Evolutionary conservation across 495 filamentous ascomycete species (phyloP).

Genomic region (Penicillium bialowiezense): DNA sequence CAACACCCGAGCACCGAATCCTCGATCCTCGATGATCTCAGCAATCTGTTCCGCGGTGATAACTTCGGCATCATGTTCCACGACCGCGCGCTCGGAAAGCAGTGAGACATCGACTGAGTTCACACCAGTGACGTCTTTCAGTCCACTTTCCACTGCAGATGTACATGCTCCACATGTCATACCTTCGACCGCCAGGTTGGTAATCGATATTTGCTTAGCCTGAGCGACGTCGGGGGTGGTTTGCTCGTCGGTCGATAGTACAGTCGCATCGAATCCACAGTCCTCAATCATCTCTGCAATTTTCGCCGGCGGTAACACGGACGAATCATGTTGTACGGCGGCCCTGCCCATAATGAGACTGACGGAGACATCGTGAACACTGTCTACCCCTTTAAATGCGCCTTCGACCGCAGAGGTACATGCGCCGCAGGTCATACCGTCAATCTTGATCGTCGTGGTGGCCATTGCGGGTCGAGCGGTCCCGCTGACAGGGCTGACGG

Average conservation of each 20-base stretch:
- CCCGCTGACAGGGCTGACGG: conserved; percentile 17
- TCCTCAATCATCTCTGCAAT: conserved; percentile 88
- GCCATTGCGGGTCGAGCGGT: conserved; percentile 54
- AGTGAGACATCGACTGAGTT: conserved; percentile 85
- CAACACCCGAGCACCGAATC: conserved; percentile 85
- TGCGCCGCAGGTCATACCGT: conserved; percentile 93
- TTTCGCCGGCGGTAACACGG: conserved; percentile 65
- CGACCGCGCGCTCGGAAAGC: conserved; percentile 62
- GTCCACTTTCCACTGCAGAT: conserved; percentile 79
- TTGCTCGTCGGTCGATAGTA: conserved; percentile 73
- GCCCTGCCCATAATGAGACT: conserved; percentile 91
- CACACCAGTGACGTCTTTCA: conserved; percentile 70
- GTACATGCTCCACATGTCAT: conserved; percentile 99
- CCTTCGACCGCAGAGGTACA: conserved; percentile 85
- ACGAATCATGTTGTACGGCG: conserved; percentile 83
- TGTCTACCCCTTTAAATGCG: conserved; percentile 76
- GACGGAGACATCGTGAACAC: conserved; percentile 79
- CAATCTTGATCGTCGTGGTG: conserved; percentile 85
- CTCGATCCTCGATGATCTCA: conserved; percentile 88
- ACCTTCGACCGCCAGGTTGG: conserved; percentile 86
- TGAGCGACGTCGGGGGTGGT: conserved; percentile 16
- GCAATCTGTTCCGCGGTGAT: conserved; percentile 67
- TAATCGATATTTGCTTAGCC: conserved; percentile 51
- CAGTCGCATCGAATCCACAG: conserved; percentile 87
- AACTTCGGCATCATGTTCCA: conserved; percentile 72